A percentile compares a stretch with the other conserved stretches of the same genome.
Conservation (phyloP, 768 basidiomycete species). For the Auricularia cornea region DNA sequence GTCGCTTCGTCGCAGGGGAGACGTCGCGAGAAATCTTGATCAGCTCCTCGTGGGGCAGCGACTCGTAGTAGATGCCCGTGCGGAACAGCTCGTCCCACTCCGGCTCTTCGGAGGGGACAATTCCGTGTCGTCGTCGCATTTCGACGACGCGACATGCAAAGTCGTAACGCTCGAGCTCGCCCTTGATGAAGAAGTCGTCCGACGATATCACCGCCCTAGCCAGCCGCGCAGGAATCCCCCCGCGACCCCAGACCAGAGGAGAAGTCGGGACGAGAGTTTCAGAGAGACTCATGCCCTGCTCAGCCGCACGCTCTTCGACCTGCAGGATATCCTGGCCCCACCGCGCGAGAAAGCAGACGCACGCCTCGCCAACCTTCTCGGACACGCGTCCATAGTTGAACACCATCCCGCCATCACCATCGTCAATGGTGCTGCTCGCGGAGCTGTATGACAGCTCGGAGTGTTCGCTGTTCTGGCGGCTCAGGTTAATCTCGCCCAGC, state of each 20-base stretch:
- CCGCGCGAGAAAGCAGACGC: constrained; percentile 76
- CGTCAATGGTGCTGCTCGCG: constrained; percentile 1
- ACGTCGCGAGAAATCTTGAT: constrained; percentile 64
- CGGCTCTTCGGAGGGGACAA: constrained; percentile 51
- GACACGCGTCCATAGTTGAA: constrained; percentile 84
- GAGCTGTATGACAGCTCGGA: not conserved
- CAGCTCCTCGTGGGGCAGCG: constrained; percentile 80
- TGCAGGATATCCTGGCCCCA: constrained; percentile 79
- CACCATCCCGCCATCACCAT: constrained; percentile 21
- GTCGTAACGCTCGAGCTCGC: constrained; percentile 73
- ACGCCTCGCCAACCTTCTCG: constrained; percentile 86
- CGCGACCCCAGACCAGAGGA: constrained; percentile 63
- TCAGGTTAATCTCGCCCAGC: not conserved
- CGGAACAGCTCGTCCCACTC: constrained; percentile 66
- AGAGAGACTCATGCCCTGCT: constrained; percentile 4
- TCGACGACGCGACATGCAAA: constrained; percentile 71
- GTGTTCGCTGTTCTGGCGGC: not conserved
- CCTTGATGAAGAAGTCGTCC: constrained; percentile 70
- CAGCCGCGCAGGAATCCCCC: constrained; percentile 68
- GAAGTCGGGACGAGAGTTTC: constrained; percentile 10
- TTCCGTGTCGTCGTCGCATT: constrained; percentile 49
- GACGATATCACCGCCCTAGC: constrained; percentile 64
- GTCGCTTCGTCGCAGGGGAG: constrained; percentile 58
- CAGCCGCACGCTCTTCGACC: constrained; percentile 39
- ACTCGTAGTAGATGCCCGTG: constrained; percentile 73